Evolutionary conservation across 345 rosid species (phyloP), one percentile per base, ranked within the genome.

Genomic region (Noccaea bulbosa): DNA sequence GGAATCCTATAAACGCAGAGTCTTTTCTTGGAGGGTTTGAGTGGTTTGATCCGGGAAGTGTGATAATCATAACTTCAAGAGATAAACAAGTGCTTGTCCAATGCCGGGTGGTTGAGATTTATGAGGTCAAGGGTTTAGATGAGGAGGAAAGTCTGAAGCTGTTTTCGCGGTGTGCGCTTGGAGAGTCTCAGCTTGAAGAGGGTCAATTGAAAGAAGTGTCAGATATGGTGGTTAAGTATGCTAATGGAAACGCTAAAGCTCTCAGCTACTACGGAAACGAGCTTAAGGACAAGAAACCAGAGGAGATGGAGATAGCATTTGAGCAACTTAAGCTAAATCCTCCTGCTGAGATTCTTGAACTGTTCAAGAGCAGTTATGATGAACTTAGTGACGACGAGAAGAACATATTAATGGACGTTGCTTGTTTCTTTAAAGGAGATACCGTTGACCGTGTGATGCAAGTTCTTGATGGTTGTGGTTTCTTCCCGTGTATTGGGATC

Each of bases 321-420:
- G 0, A 1, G 27, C 10, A 61, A 20, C 34, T 47, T 45, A 63
- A 63, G 61, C 60, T 5, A 4, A 7, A 11, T 52, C 71, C 71
- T 8, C 59, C 59, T 2, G 2, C 12, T 8, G 45, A 69, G 32
- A 63, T 78, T 62, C 47, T 51, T 24, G 8, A 69, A 5, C 11
- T 62, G 5, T 47, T 78, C 57, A 68, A 41, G 39, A 73, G 44
- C 43, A 69, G 75, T 40, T 78, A 47, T 49, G 71, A 68, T 55
- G 81, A 35, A 35, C 71, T 78, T 5, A 47, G 54, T 33, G 71
- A 40, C 1, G 32, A 70, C n/a, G 74, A 60, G 71, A 78, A 73
- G 67, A 35, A 68, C 40, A 62, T 73, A 55, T 78, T 78, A 9
- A 70, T 78, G 1, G 77, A 78, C 56, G 32, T 78, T 68, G 77